phyloP scores from a whole-genome alignment of 495 filamentous ascomycete genomes.

The Tuber aestivum region DNA sequence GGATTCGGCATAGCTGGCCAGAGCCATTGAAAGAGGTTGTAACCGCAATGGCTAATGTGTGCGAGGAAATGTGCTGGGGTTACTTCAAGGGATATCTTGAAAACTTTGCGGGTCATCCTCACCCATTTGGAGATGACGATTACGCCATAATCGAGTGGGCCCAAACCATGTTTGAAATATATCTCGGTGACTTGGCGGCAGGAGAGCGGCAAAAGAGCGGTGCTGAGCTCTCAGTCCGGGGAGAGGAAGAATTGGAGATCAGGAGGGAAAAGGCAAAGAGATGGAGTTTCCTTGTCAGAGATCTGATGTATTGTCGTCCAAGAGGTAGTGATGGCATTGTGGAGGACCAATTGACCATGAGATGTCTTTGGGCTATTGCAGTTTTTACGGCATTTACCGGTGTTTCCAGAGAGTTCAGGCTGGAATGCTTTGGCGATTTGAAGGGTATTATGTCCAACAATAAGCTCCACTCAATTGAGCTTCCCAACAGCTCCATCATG shows the following conservation, averaged over 20 bases:
- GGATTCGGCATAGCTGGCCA: conserved; percentile 39
- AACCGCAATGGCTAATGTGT: conserved; percentile 27
- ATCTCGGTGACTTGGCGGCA: conserved; percentile 53
- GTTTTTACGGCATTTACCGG: conserved; percentile 66
- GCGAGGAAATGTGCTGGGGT: conserved; percentile 36
- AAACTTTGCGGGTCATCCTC: conserved; percentile 10
- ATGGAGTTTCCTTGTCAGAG: conserved; percentile 68
- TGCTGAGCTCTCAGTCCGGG: conserved; percentile 45
- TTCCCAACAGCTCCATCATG: conserved; percentile 84
- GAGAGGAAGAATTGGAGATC: conserved; percentile 54
- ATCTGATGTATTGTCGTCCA: conserved; percentile 49
- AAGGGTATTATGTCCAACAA: conserved; percentile 49
- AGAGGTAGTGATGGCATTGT: conserved; percentile 34
- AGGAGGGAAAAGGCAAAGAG: conserved; percentile 65
- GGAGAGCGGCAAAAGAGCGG: conserved; percentile 25
- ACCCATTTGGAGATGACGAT: conserved; percentile 28
- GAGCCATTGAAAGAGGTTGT: conserved; percentile 31
- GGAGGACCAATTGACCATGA: conserved; percentile 51
- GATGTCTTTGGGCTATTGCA: conserved; percentile 79
- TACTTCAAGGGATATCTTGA: conserved; percentile 28
- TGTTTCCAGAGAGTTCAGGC: conserved; percentile 66
- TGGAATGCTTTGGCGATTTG: conserved; percentile 73
- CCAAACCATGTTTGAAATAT: conserved; percentile 78
- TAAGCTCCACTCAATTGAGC: conserved; percentile 50
- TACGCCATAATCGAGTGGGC: conserved; percentile 51